Evolutionary conservation across 2,329 filamentous ascomycete genomes (phyloP).

Genomic region (Ophiostoma novo-ulmi): DNA sequence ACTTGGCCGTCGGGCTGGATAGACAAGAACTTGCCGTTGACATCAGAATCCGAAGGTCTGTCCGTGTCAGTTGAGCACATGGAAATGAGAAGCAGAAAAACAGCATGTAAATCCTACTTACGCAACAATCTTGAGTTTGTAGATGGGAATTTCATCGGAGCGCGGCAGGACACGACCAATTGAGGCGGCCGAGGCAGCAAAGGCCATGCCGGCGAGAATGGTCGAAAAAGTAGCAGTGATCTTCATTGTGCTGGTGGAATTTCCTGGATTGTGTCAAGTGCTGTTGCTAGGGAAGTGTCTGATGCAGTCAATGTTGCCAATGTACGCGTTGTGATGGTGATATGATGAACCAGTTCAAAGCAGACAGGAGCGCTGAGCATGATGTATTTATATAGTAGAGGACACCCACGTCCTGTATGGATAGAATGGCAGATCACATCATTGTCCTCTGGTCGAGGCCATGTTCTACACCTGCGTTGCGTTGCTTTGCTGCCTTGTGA

Average conservation of each 20-base stretch:
- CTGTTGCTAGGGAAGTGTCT: not conserved
- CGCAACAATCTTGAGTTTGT: conserved; percentile 22
- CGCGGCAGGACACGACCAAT: not conserved
- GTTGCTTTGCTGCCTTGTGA: not conserved
- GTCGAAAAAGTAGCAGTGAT: not conserved
- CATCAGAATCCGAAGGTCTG: conserved; percentile 18
- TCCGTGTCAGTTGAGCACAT: not conserved
- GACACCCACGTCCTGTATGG: not conserved
- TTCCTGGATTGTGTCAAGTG: not conserved
- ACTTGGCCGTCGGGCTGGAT: conserved; percentile 32
- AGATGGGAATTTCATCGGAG: not conserved
- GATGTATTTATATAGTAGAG: not conserved
- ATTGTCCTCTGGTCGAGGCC: not conserved
- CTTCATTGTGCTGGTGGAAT: not conserved
- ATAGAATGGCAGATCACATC: not conserved
- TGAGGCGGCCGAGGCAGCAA: not conserved
- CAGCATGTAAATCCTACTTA: not conserved
- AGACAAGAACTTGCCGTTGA: conserved; percentile 36
- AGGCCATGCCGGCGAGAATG: not conserved
- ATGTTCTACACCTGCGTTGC: not conserved
- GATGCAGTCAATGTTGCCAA: not conserved
- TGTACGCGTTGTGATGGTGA: not conserved
- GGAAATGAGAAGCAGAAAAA: not conserved
- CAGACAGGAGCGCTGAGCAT: not conserved
- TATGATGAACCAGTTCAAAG: not conserved